Conservation (phyloP, 129 eudicot species). For the Flaveria sonorensis region DNA sequence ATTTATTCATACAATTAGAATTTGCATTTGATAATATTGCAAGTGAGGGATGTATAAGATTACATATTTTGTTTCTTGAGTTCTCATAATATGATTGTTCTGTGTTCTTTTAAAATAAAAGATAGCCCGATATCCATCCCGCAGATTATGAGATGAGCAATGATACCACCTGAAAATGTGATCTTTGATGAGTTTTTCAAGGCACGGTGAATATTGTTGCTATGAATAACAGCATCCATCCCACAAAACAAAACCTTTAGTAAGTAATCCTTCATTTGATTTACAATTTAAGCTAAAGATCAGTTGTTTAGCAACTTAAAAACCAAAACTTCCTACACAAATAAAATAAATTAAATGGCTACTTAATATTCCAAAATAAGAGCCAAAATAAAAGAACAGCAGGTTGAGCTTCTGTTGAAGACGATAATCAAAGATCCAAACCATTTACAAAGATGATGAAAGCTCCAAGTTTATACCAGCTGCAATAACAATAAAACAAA, state of each 20-base stretch:
- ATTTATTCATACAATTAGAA: no score
- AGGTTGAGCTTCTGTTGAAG: slow-evolving; percentile 13
- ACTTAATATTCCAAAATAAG: neutral
- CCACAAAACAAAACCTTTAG: neutral
- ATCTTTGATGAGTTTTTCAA: neutral
- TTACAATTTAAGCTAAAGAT: slow-evolving; percentile 20
- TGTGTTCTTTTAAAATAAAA: neutral
- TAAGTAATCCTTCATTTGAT: neutral
- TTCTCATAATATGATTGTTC: no score
- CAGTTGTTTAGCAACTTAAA: slow-evolving; percentile 6
- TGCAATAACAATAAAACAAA: slow-evolving; percentile 24
- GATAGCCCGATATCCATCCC: neutral
- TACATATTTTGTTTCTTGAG: no score
- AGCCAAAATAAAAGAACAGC: neutral
- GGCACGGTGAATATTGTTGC: neutral
- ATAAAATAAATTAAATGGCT: neutral
- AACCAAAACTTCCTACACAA: slow-evolving; percentile 16
- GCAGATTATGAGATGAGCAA: slow-evolving; percentile 9
- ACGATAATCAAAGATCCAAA: slow-evolving; percentile 8
- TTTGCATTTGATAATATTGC: no score
- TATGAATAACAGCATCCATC: neutral
- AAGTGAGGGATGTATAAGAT: no score
- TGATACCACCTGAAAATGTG: slow-evolving; percentile 3
- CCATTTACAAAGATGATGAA: slow-evolving; percentile 30
- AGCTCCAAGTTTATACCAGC: slow-evolving; percentile 15